Percentiles rank a stretch among this genome's conserved stretches.
Conservation (phyloP, 208 protist genomes). For the Leishmania lainsoni region DNA sequence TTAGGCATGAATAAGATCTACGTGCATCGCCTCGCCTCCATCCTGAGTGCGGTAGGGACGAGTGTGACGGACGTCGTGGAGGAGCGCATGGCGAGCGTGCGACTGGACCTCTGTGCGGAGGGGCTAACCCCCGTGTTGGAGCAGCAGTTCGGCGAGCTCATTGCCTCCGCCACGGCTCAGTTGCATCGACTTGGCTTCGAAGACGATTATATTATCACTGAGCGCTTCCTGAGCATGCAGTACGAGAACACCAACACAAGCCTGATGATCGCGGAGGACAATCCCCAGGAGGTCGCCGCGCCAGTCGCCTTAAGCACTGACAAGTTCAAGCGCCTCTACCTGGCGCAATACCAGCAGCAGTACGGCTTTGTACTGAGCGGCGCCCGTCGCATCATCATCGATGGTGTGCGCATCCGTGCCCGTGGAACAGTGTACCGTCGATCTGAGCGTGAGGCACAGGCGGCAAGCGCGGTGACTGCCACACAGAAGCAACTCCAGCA, state of each 20-base stretch:
- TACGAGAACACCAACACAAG: constrained; percentile 94
- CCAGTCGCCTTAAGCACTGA: constrained; percentile 14
- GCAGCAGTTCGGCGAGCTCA: constrained; percentile 38
- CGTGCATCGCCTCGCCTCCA: constrained; percentile 77
- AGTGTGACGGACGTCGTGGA: constrained; percentile 92
- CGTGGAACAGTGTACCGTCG: constrained; percentile 40
- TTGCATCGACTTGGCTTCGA: constrained; percentile 50
- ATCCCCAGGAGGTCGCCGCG: neutral
- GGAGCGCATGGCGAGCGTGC: constrained; percentile 82
- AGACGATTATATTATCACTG: constrained; percentile 43
- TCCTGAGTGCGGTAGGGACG: constrained; percentile 93
- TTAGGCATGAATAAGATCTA: constrained; percentile 84
- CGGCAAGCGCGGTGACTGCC: constrained; percentile 21
- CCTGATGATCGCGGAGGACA: constrained; percentile 81
- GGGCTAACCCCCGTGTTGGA: constrained; percentile 33
- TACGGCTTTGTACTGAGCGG: constrained; percentile 90
- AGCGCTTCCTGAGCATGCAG: constrained; percentile 87
- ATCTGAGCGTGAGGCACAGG: constrained; percentile 19
- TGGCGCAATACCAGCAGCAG: constrained; percentile 82
- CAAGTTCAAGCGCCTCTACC: constrained; percentile 64
- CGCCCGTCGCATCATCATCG: constrained; percentile 84
- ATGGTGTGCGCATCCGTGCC: constrained; percentile 91
- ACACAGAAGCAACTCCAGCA: constrained; percentile 23
- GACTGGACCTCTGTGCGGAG: constrained; percentile 28
- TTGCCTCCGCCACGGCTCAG: constrained; percentile 23